Conservation (phyloP, 345 rosid species). For the Viola odorata region DNA sequence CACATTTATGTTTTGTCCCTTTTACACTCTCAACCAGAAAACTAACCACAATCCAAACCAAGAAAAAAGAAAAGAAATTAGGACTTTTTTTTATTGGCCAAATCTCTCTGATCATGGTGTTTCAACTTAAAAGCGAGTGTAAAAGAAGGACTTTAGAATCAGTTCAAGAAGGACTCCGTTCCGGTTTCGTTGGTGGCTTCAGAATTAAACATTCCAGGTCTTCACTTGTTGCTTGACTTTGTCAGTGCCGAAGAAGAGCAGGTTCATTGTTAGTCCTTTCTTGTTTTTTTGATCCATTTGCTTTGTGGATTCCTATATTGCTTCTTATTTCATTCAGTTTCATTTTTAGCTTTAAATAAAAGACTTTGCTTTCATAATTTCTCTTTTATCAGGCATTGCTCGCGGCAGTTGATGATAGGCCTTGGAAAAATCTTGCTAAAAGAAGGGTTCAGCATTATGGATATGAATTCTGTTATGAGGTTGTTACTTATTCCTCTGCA, state of each 20-base stretch:
- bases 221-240: constrained; percentile 58
- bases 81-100: too few species aligned
- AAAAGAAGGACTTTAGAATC: too few species aligned
- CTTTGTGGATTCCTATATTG: too few species aligned
- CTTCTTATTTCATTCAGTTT: too few species aligned
- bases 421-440: constrained; percentile 78
- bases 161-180: constrained; percentile 34
- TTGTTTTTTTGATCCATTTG: background rate
- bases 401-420: constrained; percentile 64
- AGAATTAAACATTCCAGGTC: constrained; percentile 77
- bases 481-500: constrained; percentile 14
- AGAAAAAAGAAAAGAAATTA: too few species aligned
- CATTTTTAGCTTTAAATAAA: too few species aligned
- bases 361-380: background rate
- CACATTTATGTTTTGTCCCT: too few species aligned
- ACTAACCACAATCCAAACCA: too few species aligned
- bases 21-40: too few species aligned
- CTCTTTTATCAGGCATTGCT: constrained; percentile 54
- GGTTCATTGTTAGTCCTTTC: constrained; percentile 31
- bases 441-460: constrained; percentile 97
- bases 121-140: too few species aligned
- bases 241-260: constrained; percentile 57
- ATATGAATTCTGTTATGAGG: constrained; percentile 78
- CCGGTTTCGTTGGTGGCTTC: constrained; percentile 50
- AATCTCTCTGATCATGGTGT: too few species aligned